A percentile compares a stretch with the other conserved stretches of the same genome.
phyloP scores from a whole-genome alignment of 305 asterid species.

The Withania somnifera region DNA sequence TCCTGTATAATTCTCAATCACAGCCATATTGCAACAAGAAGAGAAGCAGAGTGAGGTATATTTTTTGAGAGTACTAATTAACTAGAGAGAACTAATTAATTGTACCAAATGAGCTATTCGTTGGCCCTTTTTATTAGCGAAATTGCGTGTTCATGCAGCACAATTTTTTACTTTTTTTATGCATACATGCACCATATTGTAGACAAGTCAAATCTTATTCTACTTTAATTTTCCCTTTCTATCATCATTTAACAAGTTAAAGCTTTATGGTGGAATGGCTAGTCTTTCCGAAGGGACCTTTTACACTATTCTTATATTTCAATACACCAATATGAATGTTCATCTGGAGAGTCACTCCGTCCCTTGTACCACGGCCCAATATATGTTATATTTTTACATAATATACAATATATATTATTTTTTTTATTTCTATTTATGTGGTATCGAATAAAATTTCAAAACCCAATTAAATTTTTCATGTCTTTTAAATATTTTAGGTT shows the following conservation, averaged over 20 bases:
- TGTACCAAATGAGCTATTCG: neutral
- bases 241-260: neutral
- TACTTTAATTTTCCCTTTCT: neutral
- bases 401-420: no score
- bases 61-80: no score
- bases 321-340: neutral
- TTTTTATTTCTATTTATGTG: no score
- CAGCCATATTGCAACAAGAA: neutral
- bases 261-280: neutral
- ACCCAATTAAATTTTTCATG: no score
- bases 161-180: neutral
- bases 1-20: neutral
- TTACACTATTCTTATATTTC: neutral
- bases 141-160: slow-evolving; percentile 4
- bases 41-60: neutral
- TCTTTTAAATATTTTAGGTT: no score
- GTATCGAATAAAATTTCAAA: no score
- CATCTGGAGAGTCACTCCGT: neutral
- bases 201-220: slow-evolving; percentile 1
- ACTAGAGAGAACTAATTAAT: neutral
- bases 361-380: no score
- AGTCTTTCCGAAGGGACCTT: neutral
- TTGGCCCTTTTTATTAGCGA: slow-evolving; percentile 3
- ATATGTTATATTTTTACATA: no score
- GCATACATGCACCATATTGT: slow-evolving; percentile 5